phyloP scores from a whole-genome alignment of 176 grass and related monocot species.

The Carex pumila region DNA sequence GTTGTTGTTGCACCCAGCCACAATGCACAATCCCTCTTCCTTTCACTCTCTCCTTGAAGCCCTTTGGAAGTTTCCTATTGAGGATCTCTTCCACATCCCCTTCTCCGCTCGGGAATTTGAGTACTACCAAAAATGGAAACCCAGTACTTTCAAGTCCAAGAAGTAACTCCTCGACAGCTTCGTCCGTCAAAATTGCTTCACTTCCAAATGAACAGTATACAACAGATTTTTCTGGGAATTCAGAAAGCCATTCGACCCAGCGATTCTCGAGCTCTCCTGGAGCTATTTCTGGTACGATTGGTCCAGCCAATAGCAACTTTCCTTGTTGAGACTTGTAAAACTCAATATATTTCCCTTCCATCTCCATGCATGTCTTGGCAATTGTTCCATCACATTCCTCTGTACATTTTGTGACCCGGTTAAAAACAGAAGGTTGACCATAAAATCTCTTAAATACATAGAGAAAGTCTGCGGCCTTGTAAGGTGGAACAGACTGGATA shows the following conservation, averaged over 20 bases:
- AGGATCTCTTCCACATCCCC: background rate
- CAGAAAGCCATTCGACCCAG: too few species aligned
- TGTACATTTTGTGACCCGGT: background rate
- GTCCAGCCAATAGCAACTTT: too few species aligned
- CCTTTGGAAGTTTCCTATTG: background rate
- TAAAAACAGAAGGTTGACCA: slow-evolving; percentile 6
- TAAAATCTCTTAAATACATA: slow-evolving; percentile 30
- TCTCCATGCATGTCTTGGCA: slow-evolving; percentile 31
- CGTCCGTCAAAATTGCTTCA: too few species aligned
- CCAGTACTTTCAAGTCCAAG: slow-evolving; percentile 33
- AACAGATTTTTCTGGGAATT: too few species aligned
- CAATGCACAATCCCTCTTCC: slow-evolving; percentile 18
- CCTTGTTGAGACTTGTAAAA: too few species aligned
- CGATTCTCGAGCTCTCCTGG: too few species aligned
- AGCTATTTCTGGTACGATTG: too few species aligned
- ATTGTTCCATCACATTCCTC: slow-evolving; percentile 8
- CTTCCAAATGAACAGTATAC: too few species aligned
- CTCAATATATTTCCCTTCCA: slow-evolving; percentile 33
- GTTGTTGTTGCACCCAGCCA: slow-evolving; percentile 42
- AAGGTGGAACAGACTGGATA: too few species aligned
- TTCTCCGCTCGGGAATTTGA: slow-evolving; percentile 23
- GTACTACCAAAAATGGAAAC: slow-evolving; percentile 32
- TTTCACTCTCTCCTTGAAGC: slow-evolving; percentile 18
- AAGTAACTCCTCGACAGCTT: slow-evolving; percentile 28
- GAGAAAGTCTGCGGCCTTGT: background rate